Conservation (phyloP, 495 filamentous ascomycete species). For the Aspergillus diversus region DNA sequence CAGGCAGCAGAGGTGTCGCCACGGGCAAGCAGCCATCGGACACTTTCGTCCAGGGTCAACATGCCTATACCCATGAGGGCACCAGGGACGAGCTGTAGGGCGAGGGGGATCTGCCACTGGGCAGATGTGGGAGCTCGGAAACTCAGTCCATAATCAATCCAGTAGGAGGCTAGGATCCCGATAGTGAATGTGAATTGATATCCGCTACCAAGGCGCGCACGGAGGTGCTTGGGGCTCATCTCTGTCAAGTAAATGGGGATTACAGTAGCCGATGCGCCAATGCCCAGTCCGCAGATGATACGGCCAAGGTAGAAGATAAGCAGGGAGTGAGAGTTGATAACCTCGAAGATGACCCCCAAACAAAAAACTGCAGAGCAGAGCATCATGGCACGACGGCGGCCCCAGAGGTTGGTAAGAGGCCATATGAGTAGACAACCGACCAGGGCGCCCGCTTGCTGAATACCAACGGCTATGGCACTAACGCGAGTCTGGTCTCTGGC, state of each 20-base stretch:
- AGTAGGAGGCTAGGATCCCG: constrained; percentile 56
- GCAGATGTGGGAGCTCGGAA: constrained; percentile 55
- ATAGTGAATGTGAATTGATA: constrained; percentile 59
- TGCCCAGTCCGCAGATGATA: constrained; percentile 58
- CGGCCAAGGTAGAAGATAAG: constrained; percentile 50
- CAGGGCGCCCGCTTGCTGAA: constrained; percentile 51
- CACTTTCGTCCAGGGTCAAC: constrained; percentile 52
- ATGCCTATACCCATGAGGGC: constrained; percentile 55
- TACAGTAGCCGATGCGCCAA: constrained; percentile 59
- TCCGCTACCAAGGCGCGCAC: constrained; percentile 55
- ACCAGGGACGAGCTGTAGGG: constrained; percentile 54
- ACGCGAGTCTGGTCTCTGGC: constrained; percentile 39
- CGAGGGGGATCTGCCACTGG: constrained; percentile 60
- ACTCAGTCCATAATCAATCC: constrained; percentile 58
- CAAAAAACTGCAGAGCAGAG: constrained; percentile 50
- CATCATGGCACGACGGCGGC: constrained; percentile 49
- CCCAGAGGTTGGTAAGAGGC: constrained; percentile 50
- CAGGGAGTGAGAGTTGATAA: constrained; percentile 46
- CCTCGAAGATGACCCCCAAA: constrained; percentile 49
- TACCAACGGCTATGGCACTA: constrained; percentile 49
- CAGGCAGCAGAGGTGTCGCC: constrained; percentile 46
- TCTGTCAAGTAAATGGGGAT: constrained; percentile 62
- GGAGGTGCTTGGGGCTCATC: constrained; percentile 58
- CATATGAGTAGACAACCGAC: constrained; percentile 54
- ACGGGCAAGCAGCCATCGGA: constrained; percentile 54